Conservation (phyloP, 2,329 filamentous ascomycete species). For the Curvularia verruculosa region DNA sequence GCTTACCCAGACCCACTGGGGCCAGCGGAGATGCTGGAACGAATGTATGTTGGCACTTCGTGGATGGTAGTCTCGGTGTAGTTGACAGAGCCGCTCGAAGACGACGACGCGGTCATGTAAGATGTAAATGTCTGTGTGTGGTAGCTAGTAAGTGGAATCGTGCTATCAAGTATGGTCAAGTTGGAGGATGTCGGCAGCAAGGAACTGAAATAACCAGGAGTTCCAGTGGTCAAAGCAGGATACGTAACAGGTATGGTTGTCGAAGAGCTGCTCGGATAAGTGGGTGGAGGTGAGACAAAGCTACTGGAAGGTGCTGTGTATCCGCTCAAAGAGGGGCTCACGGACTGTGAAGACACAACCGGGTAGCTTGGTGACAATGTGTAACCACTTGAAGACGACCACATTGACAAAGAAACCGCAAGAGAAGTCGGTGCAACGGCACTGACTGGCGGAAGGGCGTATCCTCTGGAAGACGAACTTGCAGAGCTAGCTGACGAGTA, state of each 20-base stretch:
- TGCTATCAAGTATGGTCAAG: conserved; percentile 24
- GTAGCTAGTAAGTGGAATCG: conserved; percentile 35
- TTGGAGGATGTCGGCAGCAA: conserved; percentile 10
- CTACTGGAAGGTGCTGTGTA: conserved; percentile 1
- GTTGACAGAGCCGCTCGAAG: conserved; percentile 12
- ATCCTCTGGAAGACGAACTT: conserved; percentile 9
- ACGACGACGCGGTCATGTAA: conserved; percentile 22
- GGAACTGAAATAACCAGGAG: conserved; percentile 18
- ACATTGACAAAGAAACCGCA: not conserved
- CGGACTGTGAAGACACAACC: not conserved
- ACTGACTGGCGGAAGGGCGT: conserved; percentile 4
- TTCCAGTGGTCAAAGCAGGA: conserved; percentile 16
- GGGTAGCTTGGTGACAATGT: conserved; percentile 1
- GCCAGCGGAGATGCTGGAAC: conserved; percentile 23
- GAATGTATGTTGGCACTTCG: conserved; percentile 26
- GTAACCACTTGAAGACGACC: conserved; percentile 5
- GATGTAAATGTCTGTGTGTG: conserved; percentile 31
- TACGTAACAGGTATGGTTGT: conserved; percentile 15
- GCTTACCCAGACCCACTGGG: conserved; percentile 39
- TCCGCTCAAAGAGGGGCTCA: conserved; percentile 1
- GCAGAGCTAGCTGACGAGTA: not conserved
- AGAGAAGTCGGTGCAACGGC: conserved; percentile 5
- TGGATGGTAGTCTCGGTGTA: conserved; percentile 24
- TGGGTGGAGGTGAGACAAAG: not conserved
- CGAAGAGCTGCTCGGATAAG: conserved; percentile 2